Evolutionary conservation across 768 basidiomycete genomes (phyloP).

Genomic region (Naganishia antarctica): DNA sequence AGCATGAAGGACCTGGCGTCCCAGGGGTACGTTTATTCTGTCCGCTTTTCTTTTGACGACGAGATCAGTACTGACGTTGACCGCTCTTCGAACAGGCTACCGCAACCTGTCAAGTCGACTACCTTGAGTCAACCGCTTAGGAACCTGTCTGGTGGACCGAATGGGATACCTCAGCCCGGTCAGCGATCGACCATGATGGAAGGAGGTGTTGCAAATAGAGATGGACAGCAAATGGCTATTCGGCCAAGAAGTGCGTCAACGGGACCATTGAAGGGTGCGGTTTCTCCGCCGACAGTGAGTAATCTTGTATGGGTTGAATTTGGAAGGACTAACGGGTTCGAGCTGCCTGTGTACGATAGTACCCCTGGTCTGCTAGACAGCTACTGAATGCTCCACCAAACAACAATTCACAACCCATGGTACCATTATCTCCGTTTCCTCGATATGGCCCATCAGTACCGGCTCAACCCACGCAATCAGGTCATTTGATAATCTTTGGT

Average conservation of each 20-base stretch:
- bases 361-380: slow-evolving; percentile 27
- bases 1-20: slow-evolving; percentile 1
- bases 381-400: neutral
- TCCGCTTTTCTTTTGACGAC: neutral
- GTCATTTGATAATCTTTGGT: slow-evolving; percentile 93
- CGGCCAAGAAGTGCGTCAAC: slow-evolving; percentile 8
- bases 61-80: neutral
- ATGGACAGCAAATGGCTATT: neutral
- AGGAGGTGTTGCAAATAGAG: neutral
- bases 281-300: slow-evolving; percentile 7
- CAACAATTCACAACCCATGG: slow-evolving; percentile 7
- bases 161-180: slow-evolving; percentile 1
- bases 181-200: slow-evolving; percentile 14
- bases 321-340: too few relatives aligned
- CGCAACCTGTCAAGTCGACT: neutral
- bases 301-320: too few relatives aligned
- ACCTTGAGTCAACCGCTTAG: neutral
- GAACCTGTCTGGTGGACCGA: slow-evolving; percentile 10
- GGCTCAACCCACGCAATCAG: slow-evolving; percentile 48
- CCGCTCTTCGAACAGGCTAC: neutral
- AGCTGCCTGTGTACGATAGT: too few relatives aligned
- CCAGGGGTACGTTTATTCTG: neutral
- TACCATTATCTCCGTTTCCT: slow-evolving; percentile 22
- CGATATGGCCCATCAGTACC: slow-evolving; percentile 24
- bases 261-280: neutral